Evolutionary conservation across 345 rosid genomes (phyloP), one percentile per base, ranked within the genome.

Genomic region (Leavenworthia alabamica): DNA sequence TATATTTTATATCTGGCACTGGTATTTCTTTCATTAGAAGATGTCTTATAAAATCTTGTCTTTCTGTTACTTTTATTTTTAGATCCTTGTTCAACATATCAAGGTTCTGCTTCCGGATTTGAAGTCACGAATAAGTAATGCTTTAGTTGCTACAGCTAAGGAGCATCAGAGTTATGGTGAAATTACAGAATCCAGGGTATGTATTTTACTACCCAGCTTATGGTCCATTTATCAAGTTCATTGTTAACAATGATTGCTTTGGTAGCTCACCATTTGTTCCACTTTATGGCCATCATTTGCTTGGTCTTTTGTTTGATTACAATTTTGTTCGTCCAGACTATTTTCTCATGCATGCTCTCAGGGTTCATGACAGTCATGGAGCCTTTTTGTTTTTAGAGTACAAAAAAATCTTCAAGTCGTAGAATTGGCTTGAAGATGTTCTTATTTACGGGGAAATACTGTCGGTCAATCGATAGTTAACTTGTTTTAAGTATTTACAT

Each of bases 11-110:
- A 19, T 31, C 35, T 48, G 43, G 37, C 26, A 24, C 35, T 57
- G 35, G 11, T 41, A 50, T n/a, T 5, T 47, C 7, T 64, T 49
- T 28, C n/a, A 42, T 42, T 50, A 16, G 22, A 71, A 51, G 9
- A 17, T 41, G 29, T 23, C 49, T 65, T 10, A 72, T 36, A 42
- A 48, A 58, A 29, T 28, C 19, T 59, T 10, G 52, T 40, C 13
- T 60, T 45, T 58, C 37, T 60, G 41, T 60, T 45, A 7, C 46
- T 8, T 37, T 29, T 50, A 20, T 52, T 28, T 74, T 48, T 68
- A 85, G 92, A 79, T 82, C 44, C 76, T 85, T 47, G 84, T 77
- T 68, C 83, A 79, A 64, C 92, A 79, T 71, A 79, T 85, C 70
- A 79, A 76, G 77, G 71, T 19, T 15, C 68, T 79, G 51, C 77